Evolutionary conservation across 768 basidiomycete genomes (phyloP), one percentile per base, ranked within the genome.

Genomic region (Dentipellis sp.): DNA sequence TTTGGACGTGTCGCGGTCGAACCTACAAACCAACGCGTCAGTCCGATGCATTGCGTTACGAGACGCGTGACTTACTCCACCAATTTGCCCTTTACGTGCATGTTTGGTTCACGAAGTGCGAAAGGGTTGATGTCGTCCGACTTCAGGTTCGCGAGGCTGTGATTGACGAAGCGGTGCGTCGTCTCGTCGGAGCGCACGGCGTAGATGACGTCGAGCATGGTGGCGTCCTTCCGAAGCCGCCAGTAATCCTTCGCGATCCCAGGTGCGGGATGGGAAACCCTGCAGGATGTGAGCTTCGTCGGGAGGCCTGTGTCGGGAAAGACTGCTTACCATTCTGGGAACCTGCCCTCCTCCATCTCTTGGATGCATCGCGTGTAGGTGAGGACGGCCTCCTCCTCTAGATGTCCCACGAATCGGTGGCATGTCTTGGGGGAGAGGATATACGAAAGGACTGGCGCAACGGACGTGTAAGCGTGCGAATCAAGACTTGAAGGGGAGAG

Each of bases 201-300:
- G 65, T 91, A 91, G 50, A 97, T 78, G 49, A 95, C 86, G 63
- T 97, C 95, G 17, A 91, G 74, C 57, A 98, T 72, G 63, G 80
- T 93, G 0, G 92, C 88, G 62, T 87, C 68, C 2, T 79, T 71
- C 2, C 69, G 66, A 35, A 95, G 76, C 21, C 93, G 82, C 92
- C 95, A 98, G 71, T 97, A 97, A 67, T 97, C 94, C 59, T 91
- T 93, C 8, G 94, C 88, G 66, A 97, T 95, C 64, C 81, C 75
- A 0, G 94, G 94, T 6, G 93, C 90, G 38, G 87, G 79, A 64
- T 76, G 70, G 65, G 86, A 74, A 34, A 77, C 74, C 87, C 86
- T 84, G 57, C 5, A 55, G 7, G 40, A n/a, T 5, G 14, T 7
- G 6, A 46, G 36, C 4, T 36, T 34, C 21, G 1, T 10, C n/a